Evolutionary conservation across 352 stramenopile species (phyloP).

Genomic region (Phytophthora podocarpi): DNA sequence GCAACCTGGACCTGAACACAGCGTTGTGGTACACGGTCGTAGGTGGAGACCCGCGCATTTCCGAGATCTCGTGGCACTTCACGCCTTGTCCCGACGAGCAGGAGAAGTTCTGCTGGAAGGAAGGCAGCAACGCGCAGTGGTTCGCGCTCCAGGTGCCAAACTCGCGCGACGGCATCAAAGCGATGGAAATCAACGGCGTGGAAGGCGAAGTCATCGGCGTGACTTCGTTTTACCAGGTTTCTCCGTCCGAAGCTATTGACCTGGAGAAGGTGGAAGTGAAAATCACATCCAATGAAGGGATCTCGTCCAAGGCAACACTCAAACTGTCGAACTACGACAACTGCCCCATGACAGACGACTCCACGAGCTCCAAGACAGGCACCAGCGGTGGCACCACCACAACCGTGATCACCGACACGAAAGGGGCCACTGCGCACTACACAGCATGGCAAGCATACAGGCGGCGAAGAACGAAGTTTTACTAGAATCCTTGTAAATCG

Average conservation of each 20-base stretch:
- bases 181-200: constrained; percentile 53
- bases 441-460: constrained; percentile 49
- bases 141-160: constrained; percentile 67
- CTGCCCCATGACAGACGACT: constrained; percentile 45
- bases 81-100: constrained; percentile 61
- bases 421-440: constrained; percentile 37
- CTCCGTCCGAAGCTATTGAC: constrained; percentile 37
- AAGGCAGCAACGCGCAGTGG: constrained; percentile 70
- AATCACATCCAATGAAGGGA: constrained; percentile 84
- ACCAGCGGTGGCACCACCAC: constrained; percentile 20
- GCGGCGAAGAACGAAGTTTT: constrained; percentile 36
- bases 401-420: constrained; percentile 39
- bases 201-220: constrained; percentile 67
- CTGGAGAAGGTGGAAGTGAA: constrained; percentile 76
- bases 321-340: constrained; percentile 40
- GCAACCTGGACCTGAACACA: constrained; percentile 71
- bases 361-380: constrained; percentile 14
- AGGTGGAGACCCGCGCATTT: constrained; percentile 53
- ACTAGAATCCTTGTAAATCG: constrained; percentile 16
- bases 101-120: constrained; percentile 72
- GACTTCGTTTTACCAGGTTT: constrained; percentile 90
- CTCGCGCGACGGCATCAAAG: constrained; percentile 49
- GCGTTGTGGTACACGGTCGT: constrained; percentile 60
- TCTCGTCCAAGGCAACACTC: constrained; percentile 86
- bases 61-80: constrained; percentile 64